Evolutionary conservation across 768 basidiomycete genomes (phyloP).

Genomic region (Imleria badia): DNA sequence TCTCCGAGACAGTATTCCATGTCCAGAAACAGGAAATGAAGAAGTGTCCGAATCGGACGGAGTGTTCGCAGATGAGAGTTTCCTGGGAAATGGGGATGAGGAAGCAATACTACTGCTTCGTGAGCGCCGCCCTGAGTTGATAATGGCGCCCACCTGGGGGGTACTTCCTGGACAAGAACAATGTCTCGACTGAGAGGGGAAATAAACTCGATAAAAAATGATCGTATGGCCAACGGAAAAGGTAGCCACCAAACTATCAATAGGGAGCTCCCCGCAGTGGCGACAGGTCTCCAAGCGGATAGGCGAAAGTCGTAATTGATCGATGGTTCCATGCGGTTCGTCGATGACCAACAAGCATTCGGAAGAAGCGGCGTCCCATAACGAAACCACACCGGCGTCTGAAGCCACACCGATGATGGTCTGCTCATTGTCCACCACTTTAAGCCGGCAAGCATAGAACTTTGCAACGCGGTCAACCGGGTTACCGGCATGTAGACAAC

Average conservation of each 20-base stretch:
- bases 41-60: slow-evolving; percentile 42
- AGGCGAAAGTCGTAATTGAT: slow-evolving; percentile 58
- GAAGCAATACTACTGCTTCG: slow-evolving; percentile 60
- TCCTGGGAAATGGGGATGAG: slow-evolving; percentile 46
- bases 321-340: slow-evolving; percentile 57
- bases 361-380: slow-evolving; percentile 72
- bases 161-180: slow-evolving; percentile 64
- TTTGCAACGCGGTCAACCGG: slow-evolving; percentile 51
- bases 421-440: slow-evolving; percentile 49
- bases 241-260: slow-evolving; percentile 63
- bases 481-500: slow-evolving; percentile 58
- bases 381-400: slow-evolving; percentile 62
- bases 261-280: slow-evolving; percentile 66
- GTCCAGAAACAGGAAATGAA: slow-evolving; percentile 77
- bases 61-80: slow-evolving; percentile 43
- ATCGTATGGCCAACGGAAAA: slow-evolving; percentile 67
- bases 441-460: slow-evolving; percentile 52
- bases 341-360: slow-evolving; percentile 65
- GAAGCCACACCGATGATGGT: slow-evolving; percentile 63
- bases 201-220: slow-evolving; percentile 61
- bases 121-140: slow-evolving; percentile 54
- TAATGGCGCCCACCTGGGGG: slow-evolving; percentile 44
- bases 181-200: slow-evolving; percentile 55
- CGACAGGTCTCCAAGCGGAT: slow-evolving; percentile 57
- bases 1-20: slow-evolving; percentile 74